Conservation (phyloP, 768 basidiomycete genomes). For the Aureoboletus auriporus region DNA sequence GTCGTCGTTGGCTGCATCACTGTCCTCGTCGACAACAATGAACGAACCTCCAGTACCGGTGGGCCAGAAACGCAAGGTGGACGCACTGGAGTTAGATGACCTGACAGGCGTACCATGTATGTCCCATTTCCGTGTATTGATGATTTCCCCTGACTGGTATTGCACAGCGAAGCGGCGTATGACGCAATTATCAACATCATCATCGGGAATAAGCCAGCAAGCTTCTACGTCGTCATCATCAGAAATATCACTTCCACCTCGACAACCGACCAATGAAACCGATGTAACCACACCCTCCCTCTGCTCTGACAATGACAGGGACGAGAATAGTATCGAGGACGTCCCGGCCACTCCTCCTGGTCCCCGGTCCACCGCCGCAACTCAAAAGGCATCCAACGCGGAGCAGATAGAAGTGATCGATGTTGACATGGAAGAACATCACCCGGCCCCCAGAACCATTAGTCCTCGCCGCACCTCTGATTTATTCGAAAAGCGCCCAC, state of each 20-base stretch:
- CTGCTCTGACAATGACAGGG: slow-evolving; percentile 66
- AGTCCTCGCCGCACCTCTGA: slow-evolving; percentile 23
- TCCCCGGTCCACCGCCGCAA: slow-evolving; percentile 19
- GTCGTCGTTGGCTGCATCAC: slow-evolving; percentile 20
- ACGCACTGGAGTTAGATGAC: slow-evolving; percentile 22
- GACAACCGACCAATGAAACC: slow-evolving; percentile 34
- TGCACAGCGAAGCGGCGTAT: slow-evolving; percentile 36
- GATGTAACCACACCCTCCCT: slow-evolving; percentile 62
- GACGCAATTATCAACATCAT: slow-evolving; percentile 26
- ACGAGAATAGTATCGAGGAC: slow-evolving; percentile 48
- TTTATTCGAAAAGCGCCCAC: slow-evolving; percentile 57
- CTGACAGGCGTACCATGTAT: slow-evolving; percentile 32
- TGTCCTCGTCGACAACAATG: slow-evolving; percentile 1
- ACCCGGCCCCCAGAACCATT: slow-evolving; percentile 8
- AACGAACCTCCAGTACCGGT: slow-evolving; percentile 9
- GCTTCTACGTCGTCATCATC: slow-evolving; percentile 11
- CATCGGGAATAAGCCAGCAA: slow-evolving; percentile 16
- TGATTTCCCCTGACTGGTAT: slow-evolving; percentile 1
- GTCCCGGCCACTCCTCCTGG: slow-evolving; percentile 50
- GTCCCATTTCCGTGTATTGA: slow-evolving; percentile 12
- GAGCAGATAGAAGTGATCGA: slow-evolving; percentile 32
- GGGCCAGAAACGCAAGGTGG: slow-evolving; percentile 31
- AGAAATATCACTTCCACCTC: slow-evolving; percentile 14
- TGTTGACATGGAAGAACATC: slow-evolving; percentile 33
- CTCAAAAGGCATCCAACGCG: not conserved